Evolutionary conservation across 495 filamentous ascomycete species (phyloP), one percentile per base, ranked within the genome.

Genomic region (Penicillium turbatum): DNA sequence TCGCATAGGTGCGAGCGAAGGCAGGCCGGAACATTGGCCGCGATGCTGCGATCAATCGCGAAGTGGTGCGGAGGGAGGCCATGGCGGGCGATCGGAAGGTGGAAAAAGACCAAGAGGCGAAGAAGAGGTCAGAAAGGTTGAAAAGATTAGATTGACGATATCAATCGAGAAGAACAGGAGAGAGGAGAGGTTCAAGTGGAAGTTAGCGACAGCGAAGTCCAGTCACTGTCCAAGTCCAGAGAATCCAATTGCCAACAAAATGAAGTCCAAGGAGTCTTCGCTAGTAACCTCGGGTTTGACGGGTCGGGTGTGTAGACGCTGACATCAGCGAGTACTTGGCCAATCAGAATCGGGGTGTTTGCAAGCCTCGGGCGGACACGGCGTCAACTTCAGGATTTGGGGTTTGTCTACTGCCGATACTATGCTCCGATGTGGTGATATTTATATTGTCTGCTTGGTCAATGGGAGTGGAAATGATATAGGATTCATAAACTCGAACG

Each of bases 21-120:
- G 71, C 64, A 48, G 76, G 66, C 48, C 72, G 76, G 70, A 86
- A 78, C 47, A 79, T 66, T 30, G 75, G 72, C 56, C 72, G 70
- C 68, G 82, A 70, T 59, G 82, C 75, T 66, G 79, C 76, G 67
- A 89, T 70, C 47, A 88, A 71, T 66, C 82, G 83, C 65, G 83
- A 77, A 54, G 83, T 80, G 56, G 82, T 81, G 78, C 87, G 87
- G 73, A 91, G 84, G 78, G 86, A 79, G 69, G 88, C 83, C 88
- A 92, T 92, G 75, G 69, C 77, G 68, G 61, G 44, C 31, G 44
- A 51, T 36, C 49, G 49, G 34, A 54, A 44, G 43, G 41, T 40
- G 38, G 27, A 34, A 48, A 50, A 47, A 32, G 26, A 13, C 29
- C 36, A 51, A 16, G 26, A 36, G 30, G 17, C n/a, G n/a, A n/a